Evolutionary conservation across 1,139 yeast species (phyloP), one percentile per base, ranked within the genome.

Genomic region (Lodderomyces theae): DNA sequence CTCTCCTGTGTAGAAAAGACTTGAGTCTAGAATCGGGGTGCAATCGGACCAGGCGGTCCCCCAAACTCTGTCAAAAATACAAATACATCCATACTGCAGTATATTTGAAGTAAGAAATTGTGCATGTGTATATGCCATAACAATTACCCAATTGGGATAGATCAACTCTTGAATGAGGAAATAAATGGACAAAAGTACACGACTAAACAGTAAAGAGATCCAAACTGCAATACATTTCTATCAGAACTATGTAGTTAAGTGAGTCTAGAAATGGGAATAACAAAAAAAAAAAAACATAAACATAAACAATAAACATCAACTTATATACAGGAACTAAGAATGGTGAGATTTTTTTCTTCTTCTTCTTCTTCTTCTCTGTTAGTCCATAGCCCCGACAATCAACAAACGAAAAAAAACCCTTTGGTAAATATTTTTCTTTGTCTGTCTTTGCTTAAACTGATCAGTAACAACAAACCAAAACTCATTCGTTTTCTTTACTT

Each of bases 301-400:
- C 8, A 23, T 10, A 11, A 23, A 23, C 8, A 23, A 9, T 10
- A 9, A 21, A 9, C 9, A 10, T 12, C n/a, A 12, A 4, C n/a
- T 23, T n/a, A n/a, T 25, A 25, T 25, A 25, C 29, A 25, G 29
- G 29, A 23, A 25, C 12, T 4, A 5, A 8, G 8, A n/a, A 25
- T 25, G 15, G 29, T 25, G 29, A 25, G 29, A 25, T 23, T 23
- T n/a, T n/a, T n/a, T n/a, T n/a, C n/a, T n/a, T n/a, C n/a, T n/a
- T n/a, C n/a, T n/a, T n/a, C n/a, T n/a, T n/a, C n/a, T n/a, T n/a
- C n/a, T n/a, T n/a, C n/a, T n/a, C n/a, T n/a, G n/a, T n/a, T n/a
- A n/a, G n/a, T n/a, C n/a, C n/a, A n/a, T n/a, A n/a, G n/a, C n/a
- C n/a, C n/a, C n/a, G n/a, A n/a, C n/a, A n/a, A n/a, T n/a, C n/a